These are phyloP conservation scores for Termitomyces sp. DNA, from an alignment of 768 basidiomycete species.

Conservation along the genomic window DNA sequence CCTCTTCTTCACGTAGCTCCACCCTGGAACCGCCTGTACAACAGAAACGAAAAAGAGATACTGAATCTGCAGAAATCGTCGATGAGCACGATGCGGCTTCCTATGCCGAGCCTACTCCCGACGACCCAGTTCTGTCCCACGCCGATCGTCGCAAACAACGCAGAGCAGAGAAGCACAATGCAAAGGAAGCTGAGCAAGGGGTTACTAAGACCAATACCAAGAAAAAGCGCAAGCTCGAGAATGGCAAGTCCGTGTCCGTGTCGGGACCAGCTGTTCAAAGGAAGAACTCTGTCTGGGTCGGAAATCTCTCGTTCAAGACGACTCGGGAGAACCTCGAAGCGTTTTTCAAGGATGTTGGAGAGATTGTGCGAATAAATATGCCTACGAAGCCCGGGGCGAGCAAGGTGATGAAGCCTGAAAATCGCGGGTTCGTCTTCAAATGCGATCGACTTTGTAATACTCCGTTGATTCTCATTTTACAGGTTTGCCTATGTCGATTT, in stretches of 20 bases:
- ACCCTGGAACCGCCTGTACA: conserved; percentile 21
- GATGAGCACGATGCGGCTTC: conserved; percentile 19
- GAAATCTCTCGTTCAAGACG: conserved; percentile 90
- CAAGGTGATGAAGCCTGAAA: conserved; percentile 53
- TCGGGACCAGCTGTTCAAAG: conserved; percentile 39
- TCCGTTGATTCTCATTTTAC: neutral
- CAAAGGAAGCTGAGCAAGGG: conserved; percentile 16
- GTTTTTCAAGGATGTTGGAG: conserved; percentile 70
- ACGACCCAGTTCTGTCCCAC: conserved; percentile 63
- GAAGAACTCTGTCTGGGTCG: conserved; percentile 92
- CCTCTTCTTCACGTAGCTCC: conserved; percentile 29
- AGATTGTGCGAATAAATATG: conserved; percentile 80
- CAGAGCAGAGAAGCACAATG: conserved; percentile 29
- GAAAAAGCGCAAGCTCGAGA: conserved; percentile 45
- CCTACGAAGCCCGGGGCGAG: conserved; percentile 60
- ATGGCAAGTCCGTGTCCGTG: conserved; percentile 26
- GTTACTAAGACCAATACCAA: conserved; percentile 17
- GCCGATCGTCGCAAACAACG: conserved; percentile 65
- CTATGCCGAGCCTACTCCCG: conserved; percentile 14
- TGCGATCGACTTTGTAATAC: neutral
- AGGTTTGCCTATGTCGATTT: conserved; percentile 99
- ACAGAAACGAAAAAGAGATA: conserved; percentile 26
- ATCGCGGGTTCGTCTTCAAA: conserved; percentile 54
- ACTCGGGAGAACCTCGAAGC: conserved; percentile 60
- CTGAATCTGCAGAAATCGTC: conserved; percentile 12